Evolutionary conservation across 768 basidiomycete species (phyloP), one percentile per base, ranked within the genome.

Genomic region (Naematelia aurantialba): DNA sequence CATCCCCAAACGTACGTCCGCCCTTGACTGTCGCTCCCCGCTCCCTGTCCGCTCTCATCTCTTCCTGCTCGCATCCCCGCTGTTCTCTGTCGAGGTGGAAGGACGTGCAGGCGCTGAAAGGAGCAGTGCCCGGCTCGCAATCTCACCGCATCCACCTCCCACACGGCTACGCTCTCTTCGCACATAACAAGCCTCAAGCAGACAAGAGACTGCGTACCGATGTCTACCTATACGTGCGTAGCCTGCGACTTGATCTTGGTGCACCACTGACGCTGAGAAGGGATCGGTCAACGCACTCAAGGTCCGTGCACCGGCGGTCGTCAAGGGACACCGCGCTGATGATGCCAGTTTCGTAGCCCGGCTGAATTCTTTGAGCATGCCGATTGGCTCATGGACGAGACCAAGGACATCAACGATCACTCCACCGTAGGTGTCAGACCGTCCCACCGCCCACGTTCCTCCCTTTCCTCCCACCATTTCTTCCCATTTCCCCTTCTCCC

Each of bases 361-460:
- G 47, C 63, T 4, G 72, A 76, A 50, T 72, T 73, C 58, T 54
- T 64, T 3, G 55, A 51, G 5, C 74, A 76, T 45, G 70, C 67
- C 3, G 59, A 42, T 2, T 74, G 73, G 73, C 54, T 74, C 5
- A 63, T 71, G 27, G 65, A 73, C 44, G 61, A 59, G 1, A 26
- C 42, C 14, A 57, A 45, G 51, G 52, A 64, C 11, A 21, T 69
- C 4, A 51, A 61, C 21, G 59, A 63, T 45, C 73, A 74, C 50
- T 19, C 56, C 1, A 57, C 52, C 29, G 63, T 68, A 39, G 39
- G 65, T n/a, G n/a, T n/a, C n/a, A n/a, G 58, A 24, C 11, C 24
- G 4, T 0, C 22, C 8, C 26, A 1, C 2, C 21, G 17, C 1
- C 1, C n/a, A n/a, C n/a, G n/a, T n/a, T n/a, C n/a, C n/a, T n/a